A percentile compares a stretch with the other conserved stretches of the same genome.
Conservation (phyloP, 2,329 filamentous ascomycete species). For the Diaporthe sp. region DNA sequence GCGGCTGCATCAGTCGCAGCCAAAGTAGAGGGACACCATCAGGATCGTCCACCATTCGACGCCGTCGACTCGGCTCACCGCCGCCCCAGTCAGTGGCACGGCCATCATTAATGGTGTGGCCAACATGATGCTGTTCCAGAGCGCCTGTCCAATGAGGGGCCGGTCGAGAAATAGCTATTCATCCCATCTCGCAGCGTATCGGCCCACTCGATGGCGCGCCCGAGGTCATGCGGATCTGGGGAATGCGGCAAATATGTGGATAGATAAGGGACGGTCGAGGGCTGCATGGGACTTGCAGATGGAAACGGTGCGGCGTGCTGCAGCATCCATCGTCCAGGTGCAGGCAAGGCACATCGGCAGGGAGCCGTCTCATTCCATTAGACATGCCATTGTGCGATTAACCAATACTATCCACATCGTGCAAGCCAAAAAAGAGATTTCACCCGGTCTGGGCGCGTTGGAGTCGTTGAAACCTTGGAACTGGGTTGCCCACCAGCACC, state of each 20-base stretch:
- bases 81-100: slow-evolving; percentile 30
- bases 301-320: background rate
- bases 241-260: slow-evolving; percentile 33
- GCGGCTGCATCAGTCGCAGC: background rate
- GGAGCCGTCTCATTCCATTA: slow-evolving; percentile 1
- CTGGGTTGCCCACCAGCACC: slow-evolving; percentile 8
- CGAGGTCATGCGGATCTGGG: slow-evolving; percentile 39
- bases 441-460: background rate
- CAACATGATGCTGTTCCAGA: slow-evolving; percentile 7
- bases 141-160: slow-evolving; percentile 17
- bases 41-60: background rate
- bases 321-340: background rate
- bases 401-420: slow-evolving; percentile 15
- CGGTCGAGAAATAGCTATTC: slow-evolving; percentile 4
- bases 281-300: background rate
- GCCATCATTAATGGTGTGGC: slow-evolving; percentile 29
- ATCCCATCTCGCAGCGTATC: slow-evolving; percentile 36
- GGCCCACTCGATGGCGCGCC: slow-evolving; percentile 34
- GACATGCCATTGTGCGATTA: slow-evolving; percentile 2
- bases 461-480: slow-evolving; percentile 35
- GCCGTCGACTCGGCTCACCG: slow-evolving; percentile 1
- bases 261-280: slow-evolving; percentile 31
- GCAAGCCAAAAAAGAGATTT: slow-evolving; percentile 15
- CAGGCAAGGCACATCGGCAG: background rate
- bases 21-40: background rate